A percentile compares a stretch with the other conserved stretches of the same genome.
These are phyloP conservation scores for Dichotomocladium elegans DNA, from an alignment of 371 early-diverging fungal species.

Conservation along the genomic window DNA sequence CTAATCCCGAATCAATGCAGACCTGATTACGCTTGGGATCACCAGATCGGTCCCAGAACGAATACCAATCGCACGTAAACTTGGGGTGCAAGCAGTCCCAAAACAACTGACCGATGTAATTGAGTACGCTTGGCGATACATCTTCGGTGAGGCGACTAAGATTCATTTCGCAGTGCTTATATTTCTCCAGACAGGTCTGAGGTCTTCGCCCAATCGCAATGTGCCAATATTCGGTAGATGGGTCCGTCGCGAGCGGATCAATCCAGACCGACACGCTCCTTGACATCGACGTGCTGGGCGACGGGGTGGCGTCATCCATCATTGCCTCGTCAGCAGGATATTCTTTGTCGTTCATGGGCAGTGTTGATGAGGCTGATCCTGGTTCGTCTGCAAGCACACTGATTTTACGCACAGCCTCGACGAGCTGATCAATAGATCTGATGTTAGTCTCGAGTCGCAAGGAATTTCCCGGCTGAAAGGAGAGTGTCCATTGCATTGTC, in stretches of 20 bases:
- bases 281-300: not conserved
- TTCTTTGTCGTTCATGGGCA: not conserved
- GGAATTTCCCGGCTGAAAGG: slow-evolving; percentile 37
- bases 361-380: not conserved
- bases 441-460: slow-evolving; percentile 45
- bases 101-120: slow-evolving; percentile 33
- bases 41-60: slow-evolving; percentile 38
- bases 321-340: not conserved
- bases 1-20: slow-evolving; percentile 39
- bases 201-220: slow-evolving; percentile 29
- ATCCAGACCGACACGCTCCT: slow-evolving; percentile 6
- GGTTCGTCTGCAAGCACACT: slow-evolving; percentile 21
- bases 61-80: slow-evolving; percentile 34
- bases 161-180: slow-evolving; percentile 24
- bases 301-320: slow-evolving; percentile 1
- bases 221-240: slow-evolving; percentile 37
- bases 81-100: slow-evolving; percentile 49
- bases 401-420: slow-evolving; percentile 45
- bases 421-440: slow-evolving; percentile 40
- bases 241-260: slow-evolving; percentile 19
- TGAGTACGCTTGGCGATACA: slow-evolving; percentile 30
- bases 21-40: slow-evolving; percentile 40
- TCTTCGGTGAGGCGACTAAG: slow-evolving; percentile 23
- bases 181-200: slow-evolving; percentile 22
- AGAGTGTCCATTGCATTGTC: slow-evolving; percentile 37